phyloP scores from a whole-genome alignment of 345 rosid genomes.

The Capsella bursapastoris region DNA sequence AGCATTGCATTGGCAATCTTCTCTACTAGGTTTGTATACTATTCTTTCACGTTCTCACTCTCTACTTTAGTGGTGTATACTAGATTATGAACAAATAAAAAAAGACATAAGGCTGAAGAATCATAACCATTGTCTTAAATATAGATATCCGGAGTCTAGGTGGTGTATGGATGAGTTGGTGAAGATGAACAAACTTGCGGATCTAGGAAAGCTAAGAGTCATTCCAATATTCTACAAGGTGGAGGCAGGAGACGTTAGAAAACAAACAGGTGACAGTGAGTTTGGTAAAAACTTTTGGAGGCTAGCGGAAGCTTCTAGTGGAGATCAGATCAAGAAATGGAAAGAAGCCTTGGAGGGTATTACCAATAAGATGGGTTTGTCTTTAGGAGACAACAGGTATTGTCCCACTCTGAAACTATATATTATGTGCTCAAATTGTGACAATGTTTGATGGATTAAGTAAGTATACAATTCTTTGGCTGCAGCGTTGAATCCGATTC shows the following conservation, averaged over 20 bases:
- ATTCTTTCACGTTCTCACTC: neutral
- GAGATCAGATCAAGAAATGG: neutral
- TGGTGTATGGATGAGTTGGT: slow-evolving; percentile 5
- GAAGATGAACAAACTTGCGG: neutral
- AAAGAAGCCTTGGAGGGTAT: neutral
- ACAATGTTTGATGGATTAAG: no score
- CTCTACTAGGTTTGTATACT: slow-evolving; percentile 3
- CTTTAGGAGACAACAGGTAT: neutral
- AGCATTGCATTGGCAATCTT: slow-evolving; percentile 1
- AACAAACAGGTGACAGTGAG: neutral
- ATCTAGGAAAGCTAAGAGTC: neutral
- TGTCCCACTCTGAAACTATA: no score
- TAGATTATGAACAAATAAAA: no score
- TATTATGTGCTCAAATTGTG: no score
- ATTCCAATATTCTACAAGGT: slow-evolving; percentile 6
- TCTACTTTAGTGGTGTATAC: no score
- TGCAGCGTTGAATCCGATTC: no score
- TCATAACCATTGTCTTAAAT: neutral
- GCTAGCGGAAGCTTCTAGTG: neutral
- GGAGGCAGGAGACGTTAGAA: neutral
- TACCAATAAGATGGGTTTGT: neutral
- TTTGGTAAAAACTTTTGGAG: slow-evolving; percentile 17
- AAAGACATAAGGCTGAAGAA: neutral
- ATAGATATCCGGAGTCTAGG: neutral
- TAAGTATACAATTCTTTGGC: no score